phyloP scores from a whole-genome alignment of 2,329 filamentous ascomycete species.

The Fusarium domesticum region DNA sequence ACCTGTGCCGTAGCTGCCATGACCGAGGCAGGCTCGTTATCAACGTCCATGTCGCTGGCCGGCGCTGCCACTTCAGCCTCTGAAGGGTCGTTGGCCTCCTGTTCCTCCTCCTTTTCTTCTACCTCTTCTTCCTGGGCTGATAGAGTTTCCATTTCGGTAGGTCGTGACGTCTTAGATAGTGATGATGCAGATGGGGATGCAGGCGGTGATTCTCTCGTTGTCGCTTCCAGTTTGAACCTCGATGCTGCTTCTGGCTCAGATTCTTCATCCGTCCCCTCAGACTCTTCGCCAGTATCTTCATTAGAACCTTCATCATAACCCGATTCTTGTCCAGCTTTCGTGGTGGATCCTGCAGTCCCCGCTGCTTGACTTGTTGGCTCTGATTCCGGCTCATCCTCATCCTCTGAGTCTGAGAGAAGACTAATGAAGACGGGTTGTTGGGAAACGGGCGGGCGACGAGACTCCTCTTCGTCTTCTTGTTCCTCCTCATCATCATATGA shows the following conservation, averaged over 20 bases:
- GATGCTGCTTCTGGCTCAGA: slow-evolving; percentile 1
- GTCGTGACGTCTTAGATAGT: background rate
- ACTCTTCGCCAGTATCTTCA: background rate
- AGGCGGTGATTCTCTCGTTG: background rate
- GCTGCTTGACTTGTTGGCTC: slow-evolving; percentile 1
- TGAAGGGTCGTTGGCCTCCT: background rate
- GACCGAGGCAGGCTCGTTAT: slow-evolving; percentile 1
- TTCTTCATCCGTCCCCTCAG: slow-evolving; percentile 3
- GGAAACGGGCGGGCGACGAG: slow-evolving; percentile 16
- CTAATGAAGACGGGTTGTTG: slow-evolving; percentile 44
- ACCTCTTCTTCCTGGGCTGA: background rate
- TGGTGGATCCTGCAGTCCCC: background rate
- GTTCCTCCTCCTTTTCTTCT: background rate
- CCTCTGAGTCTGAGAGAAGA: slow-evolving; percentile 47
- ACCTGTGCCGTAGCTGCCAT: background rate
- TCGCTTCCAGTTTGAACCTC: background rate
- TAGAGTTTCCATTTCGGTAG: background rate
- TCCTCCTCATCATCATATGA: slow-evolving; percentile 26
- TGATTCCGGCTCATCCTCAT: slow-evolving; percentile 35
- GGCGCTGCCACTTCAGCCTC: background rate
- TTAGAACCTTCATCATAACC: background rate
- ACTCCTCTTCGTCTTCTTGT: slow-evolving; percentile 13
- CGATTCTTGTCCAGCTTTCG: background rate
- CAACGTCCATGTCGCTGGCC: slow-evolving; percentile 6
- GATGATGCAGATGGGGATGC: background rate